phyloP scores from a whole-genome alignment of 2,329 filamentous ascomycete species.

The Fusarium papillatum region DNA sequence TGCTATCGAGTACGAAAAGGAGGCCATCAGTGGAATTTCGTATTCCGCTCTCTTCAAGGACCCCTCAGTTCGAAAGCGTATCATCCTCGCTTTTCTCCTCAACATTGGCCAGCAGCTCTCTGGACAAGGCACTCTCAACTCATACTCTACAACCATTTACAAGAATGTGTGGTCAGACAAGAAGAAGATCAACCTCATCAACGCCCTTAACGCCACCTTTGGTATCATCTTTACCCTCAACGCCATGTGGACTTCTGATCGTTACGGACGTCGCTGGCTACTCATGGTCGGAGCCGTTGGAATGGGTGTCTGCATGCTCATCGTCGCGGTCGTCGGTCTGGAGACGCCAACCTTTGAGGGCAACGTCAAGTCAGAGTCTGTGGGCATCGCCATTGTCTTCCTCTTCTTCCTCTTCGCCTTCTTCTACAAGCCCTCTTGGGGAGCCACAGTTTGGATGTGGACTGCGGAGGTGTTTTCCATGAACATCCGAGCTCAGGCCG shows the following conservation, averaged over 20 bases:
- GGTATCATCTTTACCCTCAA: constrained; percentile 81
- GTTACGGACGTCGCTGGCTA: constrained; percentile 77
- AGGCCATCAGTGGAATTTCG: constrained; percentile 68
- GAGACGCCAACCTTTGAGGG: constrained; percentile 61
- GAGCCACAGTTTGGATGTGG: constrained; percentile 78
- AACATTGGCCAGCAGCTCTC: constrained; percentile 80
- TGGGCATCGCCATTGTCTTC: constrained; percentile 76
- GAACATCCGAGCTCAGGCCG: constrained; percentile 78
- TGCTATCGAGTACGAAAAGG: constrained; percentile 78
- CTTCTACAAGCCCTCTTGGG: constrained; percentile 78
- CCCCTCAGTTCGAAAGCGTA: constrained; percentile 73
- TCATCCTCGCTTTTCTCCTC: constrained; percentile 73
- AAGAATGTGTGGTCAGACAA: constrained; percentile 73
- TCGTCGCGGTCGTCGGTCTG: constrained; percentile 59
- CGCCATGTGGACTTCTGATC: constrained; percentile 80
- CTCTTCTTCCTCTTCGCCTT: constrained; percentile 74
- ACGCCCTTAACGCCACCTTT: constrained; percentile 79
- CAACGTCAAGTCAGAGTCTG: constrained; percentile 66
- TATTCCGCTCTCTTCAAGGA: constrained; percentile 79
- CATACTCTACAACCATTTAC: constrained; percentile 79
- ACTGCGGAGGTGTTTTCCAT: constrained; percentile 68
- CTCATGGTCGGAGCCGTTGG: constrained; percentile 76
- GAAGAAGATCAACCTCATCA: constrained; percentile 76
- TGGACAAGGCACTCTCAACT: constrained; percentile 79
- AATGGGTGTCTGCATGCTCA: constrained; percentile 77